These are phyloP conservation scores for Neurospora sp. DNA, from an alignment of 2,329 filamentous ascomycete species.

Conservation along the genomic window DNA sequence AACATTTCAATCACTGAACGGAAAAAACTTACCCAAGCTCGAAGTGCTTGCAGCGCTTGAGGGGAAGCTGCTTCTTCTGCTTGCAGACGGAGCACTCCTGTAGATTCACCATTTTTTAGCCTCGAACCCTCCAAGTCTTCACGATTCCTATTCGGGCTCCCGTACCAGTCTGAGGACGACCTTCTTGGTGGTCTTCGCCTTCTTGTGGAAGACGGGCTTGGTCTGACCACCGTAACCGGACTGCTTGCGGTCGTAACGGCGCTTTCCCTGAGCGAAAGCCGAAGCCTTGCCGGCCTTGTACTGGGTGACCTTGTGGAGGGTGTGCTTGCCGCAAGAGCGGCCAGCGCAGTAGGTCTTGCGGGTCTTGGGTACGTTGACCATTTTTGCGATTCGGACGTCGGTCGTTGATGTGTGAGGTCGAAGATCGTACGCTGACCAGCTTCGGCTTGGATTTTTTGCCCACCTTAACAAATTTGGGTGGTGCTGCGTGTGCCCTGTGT, in stretches of 20 bases:
- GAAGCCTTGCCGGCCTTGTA: slow-evolving; percentile 59
- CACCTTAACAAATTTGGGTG: slow-evolving; percentile 18
- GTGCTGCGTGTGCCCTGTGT: slow-evolving; percentile 6
- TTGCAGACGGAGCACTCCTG: slow-evolving; percentile 91
- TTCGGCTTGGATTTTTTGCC: slow-evolving; percentile 14
- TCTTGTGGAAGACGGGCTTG: slow-evolving; percentile 99
- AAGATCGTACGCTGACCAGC: slow-evolving; percentile 16
- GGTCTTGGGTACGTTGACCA: slow-evolving; percentile 83
- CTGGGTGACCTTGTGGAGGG: slow-evolving; percentile 73
- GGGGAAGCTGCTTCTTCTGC: slow-evolving; percentile 91
- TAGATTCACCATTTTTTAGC: slow-evolving; percentile 10
- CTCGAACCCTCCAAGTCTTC: slow-evolving; percentile 3
- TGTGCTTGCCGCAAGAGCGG: slow-evolving; percentile 73
- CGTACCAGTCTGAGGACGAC: slow-evolving; percentile 77
- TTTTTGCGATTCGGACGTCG: slow-evolving; percentile 21
- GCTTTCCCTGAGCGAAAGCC: slow-evolving; percentile 73
- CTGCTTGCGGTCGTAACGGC: slow-evolving; percentile 99
- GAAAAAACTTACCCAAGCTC: slow-evolving; percentile 76
- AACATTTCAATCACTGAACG: not conserved
- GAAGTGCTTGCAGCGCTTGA: slow-evolving; percentile 99
- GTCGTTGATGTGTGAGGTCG: slow-evolving; percentile 17
- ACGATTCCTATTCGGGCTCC: not conserved
- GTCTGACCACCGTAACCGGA: slow-evolving; percentile 99
- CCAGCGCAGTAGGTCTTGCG: slow-evolving; percentile 81
- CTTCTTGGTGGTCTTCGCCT: slow-evolving; percentile 99